These are phyloP conservation scores for Diplodia corticola DNA, from an alignment of 2,329 filamentous ascomycete species.

Conservation along the genomic window DNA sequence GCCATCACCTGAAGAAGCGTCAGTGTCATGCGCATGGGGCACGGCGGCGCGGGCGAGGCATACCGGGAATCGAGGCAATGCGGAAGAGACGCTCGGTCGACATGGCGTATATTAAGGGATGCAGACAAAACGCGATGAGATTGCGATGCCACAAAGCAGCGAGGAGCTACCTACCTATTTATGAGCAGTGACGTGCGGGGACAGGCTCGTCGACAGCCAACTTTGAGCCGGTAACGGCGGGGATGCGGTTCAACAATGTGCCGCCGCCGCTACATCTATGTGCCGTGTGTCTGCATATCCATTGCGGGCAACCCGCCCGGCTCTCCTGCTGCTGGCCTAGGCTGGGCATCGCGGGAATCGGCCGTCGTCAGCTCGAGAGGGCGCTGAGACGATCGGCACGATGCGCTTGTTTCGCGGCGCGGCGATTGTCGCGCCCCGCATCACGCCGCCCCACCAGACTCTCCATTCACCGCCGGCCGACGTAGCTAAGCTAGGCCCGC, in stretches of 20 bases:
- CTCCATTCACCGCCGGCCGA: constrained; percentile 12
- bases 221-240: background rate
- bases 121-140: background rate
- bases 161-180: background rate
- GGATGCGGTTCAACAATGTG: constrained; percentile 10
- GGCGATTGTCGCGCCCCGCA: constrained; percentile 12
- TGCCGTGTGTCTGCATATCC: background rate
- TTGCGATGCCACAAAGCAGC: constrained; percentile 6
- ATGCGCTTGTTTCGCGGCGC: constrained; percentile 8
- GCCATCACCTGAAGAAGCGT: constrained; percentile 49
- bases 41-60: background rate
- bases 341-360: background rate
- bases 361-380: background rate
- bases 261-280: background rate
- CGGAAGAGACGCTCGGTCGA: constrained; percentile 39
- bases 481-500: background rate
- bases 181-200: constrained; percentile 15
- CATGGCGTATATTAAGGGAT: constrained; percentile 15
- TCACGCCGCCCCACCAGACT: constrained; percentile 15
- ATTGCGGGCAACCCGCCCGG: background rate
- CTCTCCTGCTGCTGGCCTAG: background rate
- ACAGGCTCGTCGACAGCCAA: background rate
- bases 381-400: background rate
- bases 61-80: constrained; percentile 60
- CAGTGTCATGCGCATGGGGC: background rate